phyloP scores from a whole-genome alignment of 768 basidiomycete species.

The Lactarius pseudohatsudake region DNA sequence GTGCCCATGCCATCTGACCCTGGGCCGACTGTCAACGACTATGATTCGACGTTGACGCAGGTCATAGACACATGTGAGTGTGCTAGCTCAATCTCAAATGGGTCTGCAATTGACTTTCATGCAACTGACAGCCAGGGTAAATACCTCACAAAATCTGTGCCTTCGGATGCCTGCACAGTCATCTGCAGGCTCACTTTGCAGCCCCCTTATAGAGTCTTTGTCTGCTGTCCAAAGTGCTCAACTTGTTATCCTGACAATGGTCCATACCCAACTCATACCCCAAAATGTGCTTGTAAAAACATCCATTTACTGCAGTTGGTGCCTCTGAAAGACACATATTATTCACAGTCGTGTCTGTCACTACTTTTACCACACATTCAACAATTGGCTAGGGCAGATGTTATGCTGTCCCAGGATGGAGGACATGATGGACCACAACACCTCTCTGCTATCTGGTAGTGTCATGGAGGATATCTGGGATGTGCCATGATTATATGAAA shows the following conservation, averaged over 20 bases:
- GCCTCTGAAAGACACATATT: background rate
- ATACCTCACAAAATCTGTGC: background rate
- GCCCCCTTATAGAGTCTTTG: background rate
- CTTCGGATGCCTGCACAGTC: background rate
- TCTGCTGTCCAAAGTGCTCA: conserved; percentile 19
- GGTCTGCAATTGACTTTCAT: too few relatives aligned
- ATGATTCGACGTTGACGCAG: too few relatives aligned
- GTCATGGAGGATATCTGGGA: conserved; percentile 20
- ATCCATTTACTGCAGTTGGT: background rate
- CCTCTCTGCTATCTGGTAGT: background rate
- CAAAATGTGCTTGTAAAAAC: background rate
- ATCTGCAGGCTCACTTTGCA: background rate
- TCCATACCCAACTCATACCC: conserved; percentile 9
- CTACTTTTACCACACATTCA: conserved; percentile 15
- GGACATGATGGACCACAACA: background rate
- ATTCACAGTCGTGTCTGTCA: background rate
- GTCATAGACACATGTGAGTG: too few relatives aligned
- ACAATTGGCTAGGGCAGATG: conserved; percentile 11
- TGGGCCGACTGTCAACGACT: too few relatives aligned
- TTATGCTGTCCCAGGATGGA: conserved; percentile 14
- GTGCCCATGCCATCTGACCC: background rate
- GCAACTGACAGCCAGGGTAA: too few relatives aligned
- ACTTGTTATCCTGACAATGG: conserved; percentile 11
- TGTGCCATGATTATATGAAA: background rate
- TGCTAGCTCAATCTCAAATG: too few relatives aligned